Evolutionary conservation across 129 eudicot genomes (phyloP).

Genomic region (Chrysanthemum seticuspe): DNA sequence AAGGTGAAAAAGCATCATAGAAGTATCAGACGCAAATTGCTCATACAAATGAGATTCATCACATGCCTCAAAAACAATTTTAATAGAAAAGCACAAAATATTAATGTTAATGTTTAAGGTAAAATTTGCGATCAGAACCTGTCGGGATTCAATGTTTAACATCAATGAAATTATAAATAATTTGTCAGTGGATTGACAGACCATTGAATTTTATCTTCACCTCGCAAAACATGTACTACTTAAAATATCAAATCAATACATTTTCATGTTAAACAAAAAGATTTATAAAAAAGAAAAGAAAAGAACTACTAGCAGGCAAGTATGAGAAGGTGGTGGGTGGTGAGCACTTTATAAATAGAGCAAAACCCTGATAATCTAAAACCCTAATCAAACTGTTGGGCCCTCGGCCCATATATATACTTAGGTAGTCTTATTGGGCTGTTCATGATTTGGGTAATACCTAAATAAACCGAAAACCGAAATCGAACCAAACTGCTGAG

Average conservation of each 20-base stretch:
- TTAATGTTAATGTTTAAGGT: neutral
- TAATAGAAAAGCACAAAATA: too few relatives aligned
- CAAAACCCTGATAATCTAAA: neutral
- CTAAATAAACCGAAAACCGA: too few relatives aligned
- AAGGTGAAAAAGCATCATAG: constrained; percentile 42
- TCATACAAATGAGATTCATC: constrained; percentile 65
- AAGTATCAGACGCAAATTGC: constrained; percentile 71
- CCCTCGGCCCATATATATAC: neutral
- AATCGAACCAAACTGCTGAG: too few relatives aligned
- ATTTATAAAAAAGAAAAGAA: too few relatives aligned
- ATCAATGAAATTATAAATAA: constrained; percentile 28
- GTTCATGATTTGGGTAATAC: too few relatives aligned
- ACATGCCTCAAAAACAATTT: constrained; percentile 25
- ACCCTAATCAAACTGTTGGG: neutral
- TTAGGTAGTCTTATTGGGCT: too few relatives aligned
- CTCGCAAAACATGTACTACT: constrained; percentile 34
- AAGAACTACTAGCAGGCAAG: too few relatives aligned
- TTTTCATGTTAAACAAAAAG: too few relatives aligned
- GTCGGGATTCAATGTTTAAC: constrained; percentile 66
- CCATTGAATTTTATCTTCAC: constrained; percentile 53
- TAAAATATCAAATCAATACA: too few relatives aligned
- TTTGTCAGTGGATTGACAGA: constrained; percentile 38
- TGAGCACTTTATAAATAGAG: neutral
- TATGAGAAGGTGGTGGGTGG: neutral
- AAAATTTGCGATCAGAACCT: constrained; percentile 67